phyloP scores from a whole-genome alignment of 2,329 filamentous ascomycete genomes.

The Claviceps sp. region DNA sequence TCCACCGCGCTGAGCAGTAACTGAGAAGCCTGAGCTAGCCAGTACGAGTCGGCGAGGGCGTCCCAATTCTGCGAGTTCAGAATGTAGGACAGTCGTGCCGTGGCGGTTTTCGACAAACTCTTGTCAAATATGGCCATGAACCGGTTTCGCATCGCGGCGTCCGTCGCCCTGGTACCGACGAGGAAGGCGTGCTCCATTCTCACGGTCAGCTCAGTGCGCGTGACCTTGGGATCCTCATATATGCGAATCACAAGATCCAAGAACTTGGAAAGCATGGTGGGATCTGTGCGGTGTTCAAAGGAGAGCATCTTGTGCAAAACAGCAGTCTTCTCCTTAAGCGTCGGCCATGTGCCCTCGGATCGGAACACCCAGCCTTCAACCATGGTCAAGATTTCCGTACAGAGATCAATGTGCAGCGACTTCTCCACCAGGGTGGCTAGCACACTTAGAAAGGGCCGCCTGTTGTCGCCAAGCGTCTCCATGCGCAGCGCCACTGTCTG shows the following conservation, averaged over 20 bases:
- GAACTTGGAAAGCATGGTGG: constrained; percentile 81
- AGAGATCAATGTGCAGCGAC: constrained; percentile 74
- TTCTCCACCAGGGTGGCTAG: constrained; percentile 91
- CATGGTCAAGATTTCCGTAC: constrained; percentile 85
- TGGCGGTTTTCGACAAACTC: constrained; percentile 84
- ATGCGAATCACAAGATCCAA: constrained; percentile 92
- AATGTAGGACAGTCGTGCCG: constrained; percentile 77
- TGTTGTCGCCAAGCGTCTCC: constrained; percentile 80
- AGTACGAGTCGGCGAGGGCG: constrained; percentile 85
- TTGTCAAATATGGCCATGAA: constrained; percentile 96
- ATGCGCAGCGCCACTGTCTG: constrained; percentile 86
- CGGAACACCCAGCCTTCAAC: constrained; percentile 95
- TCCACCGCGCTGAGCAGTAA: constrained; percentile 85
- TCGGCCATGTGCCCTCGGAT: constrained; percentile 89
- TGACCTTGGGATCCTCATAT: constrained; percentile 95
- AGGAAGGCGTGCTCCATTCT: constrained; percentile 97
- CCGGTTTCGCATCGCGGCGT: constrained; percentile 91
- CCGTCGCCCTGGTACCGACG: constrained; percentile 81
- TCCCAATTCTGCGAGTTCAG: constrained; percentile 94
- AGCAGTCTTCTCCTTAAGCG: constrained; percentile 95
- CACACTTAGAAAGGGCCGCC: constrained; percentile 87
- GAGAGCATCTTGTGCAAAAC: constrained; percentile 98
- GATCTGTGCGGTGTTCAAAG: constrained; percentile 76
- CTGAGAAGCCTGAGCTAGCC: constrained; percentile 90
- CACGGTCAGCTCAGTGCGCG: constrained; percentile 87